A percentile compares a stretch with the other conserved stretches of the same genome.
Conservation (phyloP, 306 rosid genomes). For the Quercus suber region DNA sequence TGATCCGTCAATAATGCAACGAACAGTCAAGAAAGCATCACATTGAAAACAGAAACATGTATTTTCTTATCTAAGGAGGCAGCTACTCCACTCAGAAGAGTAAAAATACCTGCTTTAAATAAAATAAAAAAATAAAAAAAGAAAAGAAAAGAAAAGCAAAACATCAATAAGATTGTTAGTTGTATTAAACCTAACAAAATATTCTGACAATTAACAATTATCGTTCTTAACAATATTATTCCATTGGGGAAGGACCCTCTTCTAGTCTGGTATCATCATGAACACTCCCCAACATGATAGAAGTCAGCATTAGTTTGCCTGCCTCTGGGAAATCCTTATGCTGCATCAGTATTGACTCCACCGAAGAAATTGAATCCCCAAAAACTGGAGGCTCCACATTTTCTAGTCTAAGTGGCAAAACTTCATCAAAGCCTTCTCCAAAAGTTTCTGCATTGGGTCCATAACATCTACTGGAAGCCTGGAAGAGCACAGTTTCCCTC, state of each 20-base stretch:
- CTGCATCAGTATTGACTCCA: constrained; percentile 79
- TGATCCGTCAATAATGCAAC: no score
- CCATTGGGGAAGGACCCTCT: constrained; percentile 59
- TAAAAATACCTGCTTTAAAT: neutral
- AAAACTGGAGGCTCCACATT: constrained; percentile 35
- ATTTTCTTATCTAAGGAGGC: no score
- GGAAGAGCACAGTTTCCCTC: constrained; percentile 56
- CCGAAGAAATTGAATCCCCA: constrained; percentile 54
- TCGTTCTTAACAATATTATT: constrained; percentile 28
- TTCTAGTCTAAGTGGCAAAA: constrained; percentile 68
- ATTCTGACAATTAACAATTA: neutral
- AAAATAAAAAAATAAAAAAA: neutral
- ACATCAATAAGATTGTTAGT: neutral
- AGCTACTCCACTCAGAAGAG: no score
- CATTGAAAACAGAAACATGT: no score
- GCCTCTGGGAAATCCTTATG: constrained; percentile 85
- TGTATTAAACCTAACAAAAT: neutral
- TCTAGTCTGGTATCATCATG: constrained; percentile 40
- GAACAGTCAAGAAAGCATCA: no score
- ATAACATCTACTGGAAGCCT: constrained; percentile 79
- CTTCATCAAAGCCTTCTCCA: constrained; percentile 74
- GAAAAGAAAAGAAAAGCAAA: neutral
- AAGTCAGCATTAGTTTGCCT: constrained; percentile 88
- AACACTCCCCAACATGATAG: constrained; percentile 70
- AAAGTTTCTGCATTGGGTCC: constrained; percentile 65